Percentiles rank a stretch among this genome's conserved stretches.
Evolutionary conservation across 495 filamentous ascomycete genomes (phyloP).

Genomic region (Hypoxylon cercidicola): DNA sequence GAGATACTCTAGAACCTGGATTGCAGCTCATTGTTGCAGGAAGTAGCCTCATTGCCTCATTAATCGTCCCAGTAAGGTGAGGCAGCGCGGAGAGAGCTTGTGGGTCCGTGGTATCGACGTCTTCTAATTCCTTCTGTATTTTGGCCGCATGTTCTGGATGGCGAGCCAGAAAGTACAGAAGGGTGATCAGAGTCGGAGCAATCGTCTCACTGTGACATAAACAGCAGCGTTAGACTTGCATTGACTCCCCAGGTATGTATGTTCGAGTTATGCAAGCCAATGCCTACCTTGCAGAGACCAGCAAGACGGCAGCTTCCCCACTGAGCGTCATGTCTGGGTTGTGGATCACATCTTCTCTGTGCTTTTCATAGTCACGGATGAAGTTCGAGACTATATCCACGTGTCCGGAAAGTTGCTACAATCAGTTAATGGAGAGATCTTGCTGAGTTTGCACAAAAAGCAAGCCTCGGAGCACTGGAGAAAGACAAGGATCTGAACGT

Average conservation of each 20-base stretch:
- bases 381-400: too few species aligned
- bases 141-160: conserved; percentile 24
- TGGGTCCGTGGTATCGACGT: background rate
- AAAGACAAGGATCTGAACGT: background rate
- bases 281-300: too few species aligned
- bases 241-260: too few species aligned
- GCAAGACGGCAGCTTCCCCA: too few species aligned
- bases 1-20: conserved; percentile 46
- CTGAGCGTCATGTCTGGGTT: too few species aligned
- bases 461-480: background rate
- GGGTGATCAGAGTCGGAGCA: background rate
- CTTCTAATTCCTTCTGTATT: conserved; percentile 11
- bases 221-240: too few species aligned
- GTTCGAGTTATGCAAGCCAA: too few species aligned
- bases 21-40: conserved; percentile 50
- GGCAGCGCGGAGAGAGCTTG: conserved; percentile 1
- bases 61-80: conserved; percentile 49
- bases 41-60: conserved; percentile 60
- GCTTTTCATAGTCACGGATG: too few species aligned
- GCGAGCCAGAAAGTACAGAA: conserved; percentile 15
- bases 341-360: too few species aligned
- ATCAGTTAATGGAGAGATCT: too few species aligned
- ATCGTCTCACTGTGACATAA: conserved; percentile 7
- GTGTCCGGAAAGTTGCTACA: too few species aligned
- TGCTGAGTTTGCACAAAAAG: too few species aligned